Percentiles rank a stretch among this genome's conserved stretches.
Evolutionary conservation across 2,329 filamentous ascomycete species (phyloP).

Genomic region (Diaporthe citriasiana): DNA sequence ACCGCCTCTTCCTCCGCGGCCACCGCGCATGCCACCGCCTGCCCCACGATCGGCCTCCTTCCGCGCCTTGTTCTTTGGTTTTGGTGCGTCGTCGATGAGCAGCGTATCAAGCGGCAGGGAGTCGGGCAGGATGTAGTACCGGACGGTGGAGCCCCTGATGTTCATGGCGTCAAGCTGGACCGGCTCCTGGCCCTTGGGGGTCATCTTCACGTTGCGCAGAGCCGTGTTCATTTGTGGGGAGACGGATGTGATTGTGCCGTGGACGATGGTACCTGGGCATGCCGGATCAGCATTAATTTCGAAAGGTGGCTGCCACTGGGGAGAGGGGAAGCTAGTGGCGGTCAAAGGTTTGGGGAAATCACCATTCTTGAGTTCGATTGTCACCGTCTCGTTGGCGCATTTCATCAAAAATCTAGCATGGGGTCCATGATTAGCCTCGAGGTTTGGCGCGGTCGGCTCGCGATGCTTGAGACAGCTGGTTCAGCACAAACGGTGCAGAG

Average conservation of each 20-base stretch:
- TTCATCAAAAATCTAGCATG: conserved; percentile 94
- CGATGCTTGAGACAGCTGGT: conserved; percentile 51
- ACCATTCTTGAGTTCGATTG: conserved; percentile 99
- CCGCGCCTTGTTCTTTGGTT: conserved; percentile 99
- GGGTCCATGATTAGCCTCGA: conserved; percentile 50
- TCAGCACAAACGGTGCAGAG: conserved; percentile 43
- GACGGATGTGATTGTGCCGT: conserved; percentile 96
- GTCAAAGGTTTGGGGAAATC: conserved; percentile 47
- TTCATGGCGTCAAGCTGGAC: conserved; percentile 95
- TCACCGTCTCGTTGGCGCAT: conserved; percentile 98
- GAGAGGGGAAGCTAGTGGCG: not conserved
- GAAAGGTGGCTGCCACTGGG: not conserved
- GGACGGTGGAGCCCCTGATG: conserved; percentile 94
- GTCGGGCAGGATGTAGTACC: conserved; percentile 97
- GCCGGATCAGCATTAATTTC: not conserved
- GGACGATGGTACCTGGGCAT: conserved; percentile 85
- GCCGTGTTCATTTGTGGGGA: conserved; percentile 99
- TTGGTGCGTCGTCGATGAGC: conserved; percentile 94
- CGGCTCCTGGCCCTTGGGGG: conserved; percentile 86
- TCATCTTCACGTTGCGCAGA: conserved; percentile 97
- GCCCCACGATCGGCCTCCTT: conserved; percentile 82
- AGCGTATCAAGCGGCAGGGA: conserved; percentile 95
- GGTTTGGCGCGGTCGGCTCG: conserved; percentile 41
- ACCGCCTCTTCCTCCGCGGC: conserved; percentile 37
- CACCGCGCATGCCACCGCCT: conserved; percentile 57